Conservation (phyloP, 2,329 filamentous ascomycete genomes). For the Claviceps purpurea region DNA sequence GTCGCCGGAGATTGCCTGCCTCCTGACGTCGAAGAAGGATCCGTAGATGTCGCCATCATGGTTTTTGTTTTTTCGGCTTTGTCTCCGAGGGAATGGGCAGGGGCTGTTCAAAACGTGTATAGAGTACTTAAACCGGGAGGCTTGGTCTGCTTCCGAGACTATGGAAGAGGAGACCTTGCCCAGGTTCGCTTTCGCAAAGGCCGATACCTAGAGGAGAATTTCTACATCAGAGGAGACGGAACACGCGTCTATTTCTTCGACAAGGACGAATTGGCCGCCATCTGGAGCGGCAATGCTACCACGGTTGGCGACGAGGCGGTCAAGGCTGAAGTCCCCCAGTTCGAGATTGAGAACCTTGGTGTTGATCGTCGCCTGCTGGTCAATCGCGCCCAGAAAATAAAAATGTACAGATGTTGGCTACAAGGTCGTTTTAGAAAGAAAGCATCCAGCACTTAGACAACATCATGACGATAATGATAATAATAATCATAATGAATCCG, state of each 20-base stretch:
- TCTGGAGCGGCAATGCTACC: slow-evolving; percentile 50
- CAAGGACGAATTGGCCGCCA: slow-evolving; percentile 60
- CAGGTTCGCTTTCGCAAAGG: slow-evolving; percentile 97
- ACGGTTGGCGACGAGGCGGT: slow-evolving; percentile 13
- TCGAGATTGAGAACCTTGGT: slow-evolving; percentile 67
- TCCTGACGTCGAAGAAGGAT: slow-evolving; percentile 60
- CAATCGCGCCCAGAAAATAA: slow-evolving; percentile 77
- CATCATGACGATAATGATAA: not conserved
- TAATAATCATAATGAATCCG: not conserved
- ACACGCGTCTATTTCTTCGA: slow-evolving; percentile 98
- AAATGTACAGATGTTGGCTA: slow-evolving; percentile 98
- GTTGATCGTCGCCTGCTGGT: slow-evolving; percentile 82
- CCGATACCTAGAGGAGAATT: slow-evolving; percentile 88
- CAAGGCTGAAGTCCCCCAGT: slow-evolving; percentile 23
- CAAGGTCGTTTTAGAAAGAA: slow-evolving; percentile 69
- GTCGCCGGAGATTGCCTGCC: slow-evolving; percentile 61
- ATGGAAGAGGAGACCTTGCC: slow-evolving; percentile 86
- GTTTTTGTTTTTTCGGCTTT: slow-evolving; percentile 97
- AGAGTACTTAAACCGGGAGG: slow-evolving; percentile 80
- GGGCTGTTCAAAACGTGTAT: slow-evolving; percentile 69
- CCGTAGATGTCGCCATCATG: slow-evolving; percentile 82
- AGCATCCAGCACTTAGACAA: slow-evolving; percentile 20
- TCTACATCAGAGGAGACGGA: slow-evolving; percentile 90
- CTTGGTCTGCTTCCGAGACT: slow-evolving; percentile 90
- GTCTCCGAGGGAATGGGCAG: slow-evolving; percentile 69